These are phyloP conservation scores for Globisporangium acanthophoron DNA, from an alignment of 352 stramenopile species.

Conservation along the genomic window DNA sequence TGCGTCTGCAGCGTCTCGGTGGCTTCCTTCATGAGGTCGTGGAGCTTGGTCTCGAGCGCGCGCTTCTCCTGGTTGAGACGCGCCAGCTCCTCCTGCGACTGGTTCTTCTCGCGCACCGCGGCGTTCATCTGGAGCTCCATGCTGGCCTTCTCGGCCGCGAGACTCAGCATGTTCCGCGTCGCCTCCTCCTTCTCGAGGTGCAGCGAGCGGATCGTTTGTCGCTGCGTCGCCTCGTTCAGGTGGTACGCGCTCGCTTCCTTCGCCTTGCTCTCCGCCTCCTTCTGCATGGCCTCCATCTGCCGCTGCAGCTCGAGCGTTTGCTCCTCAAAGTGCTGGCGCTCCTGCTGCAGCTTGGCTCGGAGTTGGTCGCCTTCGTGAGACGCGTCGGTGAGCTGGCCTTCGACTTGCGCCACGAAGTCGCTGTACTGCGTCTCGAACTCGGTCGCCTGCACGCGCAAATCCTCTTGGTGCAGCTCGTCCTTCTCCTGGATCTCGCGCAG, in stretches of 20 bases:
- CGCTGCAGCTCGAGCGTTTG: slow-evolving; percentile 38
- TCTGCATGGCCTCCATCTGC: slow-evolving; percentile 35
- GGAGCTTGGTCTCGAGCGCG: slow-evolving; percentile 37
- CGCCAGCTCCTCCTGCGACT: slow-evolving; percentile 21
- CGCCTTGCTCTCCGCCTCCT: slow-evolving; percentile 36
- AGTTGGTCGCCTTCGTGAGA: slow-evolving; percentile 53
- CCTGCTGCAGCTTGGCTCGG: slow-evolving; percentile 35
- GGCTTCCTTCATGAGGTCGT: slow-evolving; percentile 43
- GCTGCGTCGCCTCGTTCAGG: slow-evolving; percentile 35
- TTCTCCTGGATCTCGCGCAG: slow-evolving; percentile 42
- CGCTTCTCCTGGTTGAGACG: slow-evolving; percentile 53
- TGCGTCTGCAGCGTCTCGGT: slow-evolving; percentile 43
- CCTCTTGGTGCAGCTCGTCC: slow-evolving; percentile 35
- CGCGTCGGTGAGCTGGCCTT: slow-evolving; percentile 41
- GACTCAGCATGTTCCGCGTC: slow-evolving; percentile 34
- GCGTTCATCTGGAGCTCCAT: slow-evolving; percentile 44
- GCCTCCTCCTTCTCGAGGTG: slow-evolving; percentile 60
- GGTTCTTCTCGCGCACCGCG: slow-evolving; percentile 26
- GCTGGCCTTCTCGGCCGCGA: slow-evolving; percentile 44
- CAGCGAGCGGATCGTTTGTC: slow-evolving; percentile 41
- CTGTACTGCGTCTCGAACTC: slow-evolving; percentile 62
- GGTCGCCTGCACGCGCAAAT: slow-evolving; percentile 35
- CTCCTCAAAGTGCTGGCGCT: slow-evolving; percentile 55
- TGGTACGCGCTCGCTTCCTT: slow-evolving; percentile 41
- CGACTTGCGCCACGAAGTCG: slow-evolving; percentile 43